A percentile compares a stretch with the other conserved stretches of the same genome.
Evolutionary conservation across 2,329 filamentous ascomycete genomes (phyloP).

Genomic region (Hymenoscyphus fructigenus): DNA sequence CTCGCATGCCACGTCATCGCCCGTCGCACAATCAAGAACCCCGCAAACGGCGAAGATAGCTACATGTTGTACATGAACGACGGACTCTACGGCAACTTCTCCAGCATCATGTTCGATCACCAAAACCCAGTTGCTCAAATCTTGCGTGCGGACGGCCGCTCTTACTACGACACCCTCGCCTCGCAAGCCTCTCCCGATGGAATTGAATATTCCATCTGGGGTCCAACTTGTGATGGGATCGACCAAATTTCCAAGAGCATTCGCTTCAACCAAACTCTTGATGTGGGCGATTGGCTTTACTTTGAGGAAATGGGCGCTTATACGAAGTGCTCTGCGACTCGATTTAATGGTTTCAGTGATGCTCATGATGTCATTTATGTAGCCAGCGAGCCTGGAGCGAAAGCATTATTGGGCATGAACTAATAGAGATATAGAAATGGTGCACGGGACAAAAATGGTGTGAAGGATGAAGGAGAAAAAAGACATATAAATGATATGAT

Average conservation of each 20-base stretch:
- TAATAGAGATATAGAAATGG: background rate
- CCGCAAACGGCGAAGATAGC: conserved; percentile 61
- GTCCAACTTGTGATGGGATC: conserved; percentile 95
- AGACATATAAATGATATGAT: background rate
- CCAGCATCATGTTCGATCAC: conserved; percentile 98
- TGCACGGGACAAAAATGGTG: background rate
- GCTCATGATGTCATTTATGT: conserved; percentile 92
- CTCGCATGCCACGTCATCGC: conserved; percentile 95
- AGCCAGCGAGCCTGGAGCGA: conserved; percentile 86
- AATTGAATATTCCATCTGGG: conserved; percentile 94
- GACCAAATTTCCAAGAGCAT: conserved; percentile 87
- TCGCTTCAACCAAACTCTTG: conserved; percentile 71
- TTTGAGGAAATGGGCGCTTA: conserved; percentile 99
- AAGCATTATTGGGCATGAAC: conserved; percentile 58
- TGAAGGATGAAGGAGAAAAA: background rate
- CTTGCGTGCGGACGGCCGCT: conserved; percentile 60
- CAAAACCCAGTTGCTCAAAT: conserved; percentile 87
- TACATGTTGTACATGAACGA: conserved; percentile 99
- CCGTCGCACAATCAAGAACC: conserved; percentile 80
- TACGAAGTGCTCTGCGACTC: conserved; percentile 95
- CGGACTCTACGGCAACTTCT: conserved; percentile 97
- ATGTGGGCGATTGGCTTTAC: conserved; percentile 97
- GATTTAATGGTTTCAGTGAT: conserved; percentile 96
- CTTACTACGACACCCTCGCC: conserved; percentile 56
- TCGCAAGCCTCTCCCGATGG: conserved; percentile 51